These are phyloP conservation scores for Entonaema liquescens DNA, from an alignment of 495 filamentous ascomycete species.

Conservation along the genomic window DNA sequence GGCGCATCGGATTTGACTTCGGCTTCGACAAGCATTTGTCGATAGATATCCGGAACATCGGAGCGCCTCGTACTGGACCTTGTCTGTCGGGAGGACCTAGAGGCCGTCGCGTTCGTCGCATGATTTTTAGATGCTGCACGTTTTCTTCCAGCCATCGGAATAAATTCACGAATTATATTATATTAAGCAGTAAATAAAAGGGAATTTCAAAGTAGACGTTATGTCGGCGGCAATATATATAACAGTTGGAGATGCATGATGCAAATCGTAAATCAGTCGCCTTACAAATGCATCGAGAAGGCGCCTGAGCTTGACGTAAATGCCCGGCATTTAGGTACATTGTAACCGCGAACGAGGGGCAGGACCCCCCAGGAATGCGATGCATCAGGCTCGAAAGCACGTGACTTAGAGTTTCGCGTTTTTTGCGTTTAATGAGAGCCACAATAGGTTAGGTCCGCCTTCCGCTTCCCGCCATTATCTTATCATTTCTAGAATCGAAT, in stretches of 20 bases:
- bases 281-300: slow-evolving; percentile 3
- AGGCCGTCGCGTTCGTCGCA: slow-evolving; percentile 32
- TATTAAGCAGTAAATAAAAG: neutral
- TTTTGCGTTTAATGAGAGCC: slow-evolving; percentile 15
- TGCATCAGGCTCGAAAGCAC: slow-evolving; percentile 41
- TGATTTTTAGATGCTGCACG: slow-evolving; percentile 26
- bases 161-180: neutral
- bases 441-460: neutral
- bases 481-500: neutral
- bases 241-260: neutral
- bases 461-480: neutral
- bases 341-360: slow-evolving; percentile 27
- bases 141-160: slow-evolving; percentile 43
- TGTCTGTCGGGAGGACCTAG: slow-evolving; percentile 33
- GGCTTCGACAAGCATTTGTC: slow-evolving; percentile 73
- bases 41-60: slow-evolving; percentile 65
- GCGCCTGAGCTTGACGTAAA: slow-evolving; percentile 1
- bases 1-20: slow-evolving; percentile 50
- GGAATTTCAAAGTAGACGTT: neutral
- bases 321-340: neutral
- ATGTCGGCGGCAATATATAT: neutral
- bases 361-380: slow-evolving; percentile 8
- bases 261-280: neutral
- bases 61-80: slow-evolving; percentile 27
- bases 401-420: slow-evolving; percentile 35